Percentiles rank a stretch among this genome's conserved stretches.
These are phyloP conservation scores for Smallanthus sonchifolius DNA, from an alignment of 129 eudicot genomes.

Conservation along the genomic window DNA sequence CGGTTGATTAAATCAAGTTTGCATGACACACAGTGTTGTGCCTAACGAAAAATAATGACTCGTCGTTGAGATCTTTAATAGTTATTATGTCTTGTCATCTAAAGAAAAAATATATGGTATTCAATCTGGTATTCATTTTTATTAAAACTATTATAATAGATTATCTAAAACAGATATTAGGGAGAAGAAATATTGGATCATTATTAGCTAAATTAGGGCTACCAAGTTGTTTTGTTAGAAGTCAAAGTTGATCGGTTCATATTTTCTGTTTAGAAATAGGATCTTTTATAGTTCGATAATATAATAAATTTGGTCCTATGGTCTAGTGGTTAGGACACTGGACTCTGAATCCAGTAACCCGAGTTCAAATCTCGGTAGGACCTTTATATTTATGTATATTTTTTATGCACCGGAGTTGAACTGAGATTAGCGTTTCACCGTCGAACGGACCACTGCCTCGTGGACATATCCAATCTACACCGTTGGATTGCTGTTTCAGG, in stretches of 20 bases:
- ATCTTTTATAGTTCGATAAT: no score
- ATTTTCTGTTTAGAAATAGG: no score
- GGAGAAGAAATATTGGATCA: neutral
- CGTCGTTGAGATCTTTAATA: no score
- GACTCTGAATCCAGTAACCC: conserved; percentile 97
- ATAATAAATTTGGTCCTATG: no score
- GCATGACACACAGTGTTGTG: neutral
- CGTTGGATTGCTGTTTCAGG: neutral
- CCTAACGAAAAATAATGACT: no score
- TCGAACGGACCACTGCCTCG: neutral
- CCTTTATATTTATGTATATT: neutral
- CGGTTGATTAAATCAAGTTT: neutral
- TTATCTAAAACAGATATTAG: neutral
- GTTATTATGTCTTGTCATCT: no score
- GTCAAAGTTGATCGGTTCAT: no score
- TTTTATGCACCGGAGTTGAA: neutral
- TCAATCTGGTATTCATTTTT: no score
- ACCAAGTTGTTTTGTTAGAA: no score
- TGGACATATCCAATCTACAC: neutral
- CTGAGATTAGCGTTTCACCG: neutral
- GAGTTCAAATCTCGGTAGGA: conserved; percentile 82
- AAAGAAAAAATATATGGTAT: no score
- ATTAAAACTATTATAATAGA: neutral
- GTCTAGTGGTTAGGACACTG: conserved; percentile 68
- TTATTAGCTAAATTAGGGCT: neutral